These are phyloP conservation scores for Russula vinacea DNA, from an alignment of 768 basidiomycete genomes.

Conservation along the genomic window DNA sequence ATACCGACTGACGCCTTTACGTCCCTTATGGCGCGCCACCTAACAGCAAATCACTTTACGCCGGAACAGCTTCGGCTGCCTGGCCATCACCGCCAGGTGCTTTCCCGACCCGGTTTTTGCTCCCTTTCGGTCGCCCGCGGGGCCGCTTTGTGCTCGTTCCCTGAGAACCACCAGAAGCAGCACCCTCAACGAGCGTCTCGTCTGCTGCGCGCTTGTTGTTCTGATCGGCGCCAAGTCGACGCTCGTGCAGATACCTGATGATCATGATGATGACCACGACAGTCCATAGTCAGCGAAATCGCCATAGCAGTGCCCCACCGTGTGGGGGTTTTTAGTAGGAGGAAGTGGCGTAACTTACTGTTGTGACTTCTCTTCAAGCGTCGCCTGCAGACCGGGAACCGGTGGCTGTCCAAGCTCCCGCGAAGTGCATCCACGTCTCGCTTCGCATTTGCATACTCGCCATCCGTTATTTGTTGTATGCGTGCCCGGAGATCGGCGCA, in stretches of 20 bases:
- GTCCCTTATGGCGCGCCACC: not conserved
- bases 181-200: constrained; percentile 24
- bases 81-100: constrained; percentile 1
- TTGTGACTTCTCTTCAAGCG: constrained; percentile 64
- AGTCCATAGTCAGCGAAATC: constrained; percentile 7
- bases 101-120: constrained; percentile 35
- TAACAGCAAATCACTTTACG: not conserved
- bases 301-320: not conserved
- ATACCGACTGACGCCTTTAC: not conserved
- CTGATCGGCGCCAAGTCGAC: constrained; percentile 35
- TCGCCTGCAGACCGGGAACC: constrained; percentile 66
- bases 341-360: constrained; percentile 46
- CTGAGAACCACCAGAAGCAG: constrained; percentile 11
- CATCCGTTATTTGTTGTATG: constrained; percentile 65
- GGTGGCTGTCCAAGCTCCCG: constrained; percentile 74
- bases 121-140: constrained; percentile 39
- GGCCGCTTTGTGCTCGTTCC: constrained; percentile 36
- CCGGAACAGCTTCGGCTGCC: constrained; percentile 15
- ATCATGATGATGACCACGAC: not conserved
- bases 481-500: constrained; percentile 64
- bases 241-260: constrained; percentile 36
- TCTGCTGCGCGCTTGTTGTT: constrained; percentile 33
- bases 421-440: constrained; percentile 73
- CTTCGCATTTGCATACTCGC: constrained; percentile 73
- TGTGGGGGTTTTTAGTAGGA: not conserved